A percentile compares a stretch with the other conserved stretches of the same genome.
Evolutionary conservation across 768 basidiomycete species (phyloP).

Genomic region (Suillus spraguei): DNA sequence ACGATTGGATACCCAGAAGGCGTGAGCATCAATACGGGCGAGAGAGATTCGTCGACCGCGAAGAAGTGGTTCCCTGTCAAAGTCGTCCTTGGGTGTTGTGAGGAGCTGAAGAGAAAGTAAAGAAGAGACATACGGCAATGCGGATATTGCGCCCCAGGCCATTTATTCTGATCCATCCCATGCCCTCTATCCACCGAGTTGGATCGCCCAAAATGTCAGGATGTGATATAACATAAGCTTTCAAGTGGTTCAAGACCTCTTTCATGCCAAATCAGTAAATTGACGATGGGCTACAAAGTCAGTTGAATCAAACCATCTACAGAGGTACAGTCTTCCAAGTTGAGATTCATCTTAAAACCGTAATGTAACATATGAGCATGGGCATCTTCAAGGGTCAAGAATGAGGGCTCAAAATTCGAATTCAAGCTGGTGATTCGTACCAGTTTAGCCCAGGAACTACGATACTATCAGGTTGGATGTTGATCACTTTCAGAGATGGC

Average conservation of each 20-base stretch:
- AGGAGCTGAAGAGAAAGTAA: not conserved
- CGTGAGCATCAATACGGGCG: slow-evolving; percentile 80
- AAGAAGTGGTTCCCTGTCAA: slow-evolving; percentile 70
- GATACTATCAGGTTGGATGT: slow-evolving; percentile 41
- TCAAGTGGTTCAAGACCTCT: slow-evolving; percentile 69
- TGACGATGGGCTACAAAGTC: no score
- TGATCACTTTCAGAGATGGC: slow-evolving; percentile 22
- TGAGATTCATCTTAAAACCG: slow-evolving; percentile 64
- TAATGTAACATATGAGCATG: slow-evolving; percentile 81
- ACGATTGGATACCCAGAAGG: slow-evolving; percentile 80
- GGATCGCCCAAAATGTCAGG: slow-evolving; percentile 57
- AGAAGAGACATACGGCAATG: slow-evolving; percentile 54
- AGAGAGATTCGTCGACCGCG: slow-evolving; percentile 72
- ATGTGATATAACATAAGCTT: slow-evolving; percentile 56
- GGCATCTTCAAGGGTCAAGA: slow-evolving; percentile 50
- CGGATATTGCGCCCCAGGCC: slow-evolving; percentile 67
- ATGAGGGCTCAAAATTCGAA: not conserved
- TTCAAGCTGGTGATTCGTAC: slow-evolving; percentile 34
- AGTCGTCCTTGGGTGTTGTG: slow-evolving; percentile 56
- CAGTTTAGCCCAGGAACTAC: slow-evolving; percentile 76
- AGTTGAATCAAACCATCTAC: slow-evolving; percentile 49
- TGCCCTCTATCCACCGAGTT: slow-evolving; percentile 75
- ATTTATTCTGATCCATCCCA: slow-evolving; percentile 94
- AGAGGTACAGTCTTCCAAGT: slow-evolving; percentile 59
- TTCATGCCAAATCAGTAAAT: not conserved